Evolutionary conservation across 306 rosid genomes (phyloP).

Genomic region (Luffa aegyptiaca): DNA sequence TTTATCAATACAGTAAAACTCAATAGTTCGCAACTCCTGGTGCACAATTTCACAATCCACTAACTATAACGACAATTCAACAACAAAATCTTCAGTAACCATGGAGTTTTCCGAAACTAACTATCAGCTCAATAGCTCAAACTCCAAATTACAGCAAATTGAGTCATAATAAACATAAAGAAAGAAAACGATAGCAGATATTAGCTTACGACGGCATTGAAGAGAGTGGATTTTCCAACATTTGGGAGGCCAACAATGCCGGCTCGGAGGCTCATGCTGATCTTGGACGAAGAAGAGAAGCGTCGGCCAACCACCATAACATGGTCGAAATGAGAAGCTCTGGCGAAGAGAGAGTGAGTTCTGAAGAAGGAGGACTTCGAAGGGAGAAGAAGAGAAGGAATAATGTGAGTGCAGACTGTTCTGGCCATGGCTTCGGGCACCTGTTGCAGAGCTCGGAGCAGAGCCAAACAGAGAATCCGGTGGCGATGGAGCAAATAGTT

Average conservation of each 20-base stretch:
- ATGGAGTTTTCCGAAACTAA: neutral
- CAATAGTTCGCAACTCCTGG: neutral
- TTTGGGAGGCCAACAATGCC: constrained; percentile 98
- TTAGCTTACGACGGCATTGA: constrained; percentile 80
- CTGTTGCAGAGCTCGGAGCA: neutral
- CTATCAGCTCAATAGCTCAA: neutral
- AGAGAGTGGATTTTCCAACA: constrained; percentile 94
- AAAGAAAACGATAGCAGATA: neutral
- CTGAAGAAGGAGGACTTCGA: constrained; percentile 38
- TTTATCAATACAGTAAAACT: neutral
- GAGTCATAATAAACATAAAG: neutral
- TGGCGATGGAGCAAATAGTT: neutral
- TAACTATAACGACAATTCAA: neutral
- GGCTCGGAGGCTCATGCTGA: constrained; percentile 89
- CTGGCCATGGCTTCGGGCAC: constrained; percentile 39
- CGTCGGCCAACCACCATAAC: constrained; percentile 32
- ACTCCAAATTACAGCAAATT: neutral
- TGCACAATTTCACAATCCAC: neutral
- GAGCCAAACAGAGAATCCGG: neutral
- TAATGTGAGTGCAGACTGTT: constrained; percentile 32
- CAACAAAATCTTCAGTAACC: neutral
- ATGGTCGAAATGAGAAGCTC: constrained; percentile 21
- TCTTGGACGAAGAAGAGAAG: constrained; percentile 50
- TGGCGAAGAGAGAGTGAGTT: constrained; percentile 24
- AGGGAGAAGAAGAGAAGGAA: constrained; percentile 47